A percentile compares a stretch with the other conserved stretches of the same genome.
Evolutionary conservation across 1,284 basidiomycete genomes (phyloP).

Genomic region (Sanghuangporus baumii): DNA sequence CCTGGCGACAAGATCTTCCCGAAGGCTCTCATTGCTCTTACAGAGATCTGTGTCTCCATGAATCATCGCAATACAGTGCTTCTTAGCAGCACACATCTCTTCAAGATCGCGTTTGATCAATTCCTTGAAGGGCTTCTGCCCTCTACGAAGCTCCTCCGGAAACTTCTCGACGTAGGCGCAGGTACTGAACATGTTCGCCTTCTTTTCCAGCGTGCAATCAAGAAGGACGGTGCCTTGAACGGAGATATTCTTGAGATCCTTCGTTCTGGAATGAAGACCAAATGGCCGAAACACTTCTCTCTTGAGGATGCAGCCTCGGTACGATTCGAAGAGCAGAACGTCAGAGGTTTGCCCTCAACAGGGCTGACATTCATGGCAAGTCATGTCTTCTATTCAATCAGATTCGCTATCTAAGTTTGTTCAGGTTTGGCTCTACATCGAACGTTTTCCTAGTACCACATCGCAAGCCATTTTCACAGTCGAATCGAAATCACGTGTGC

Average conservation of each 20-base stretch:
- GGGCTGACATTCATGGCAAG: slow-evolving; percentile 69
- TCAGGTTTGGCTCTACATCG: slow-evolving; percentile 67
- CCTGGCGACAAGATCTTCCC: neutral
- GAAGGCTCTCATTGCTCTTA: neutral
- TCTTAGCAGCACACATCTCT: slow-evolving; percentile 3
- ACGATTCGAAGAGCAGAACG: slow-evolving; percentile 35
- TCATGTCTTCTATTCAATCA: neutral
- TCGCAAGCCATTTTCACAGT: slow-evolving; percentile 44
- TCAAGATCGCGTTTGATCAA: slow-evolving; percentile 26
- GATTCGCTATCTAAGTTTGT: slow-evolving; percentile 10
- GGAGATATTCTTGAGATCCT: slow-evolving; percentile 62
- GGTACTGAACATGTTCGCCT: slow-evolving; percentile 51
- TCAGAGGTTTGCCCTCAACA: slow-evolving; percentile 45
- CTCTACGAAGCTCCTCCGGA: slow-evolving; percentile 49
- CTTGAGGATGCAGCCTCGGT: slow-evolving; percentile 51
- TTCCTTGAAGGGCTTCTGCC: slow-evolving; percentile 22
- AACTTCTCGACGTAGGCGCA: slow-evolving; percentile 65
- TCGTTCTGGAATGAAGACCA: slow-evolving; percentile 58
- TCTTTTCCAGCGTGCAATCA: slow-evolving; percentile 55
- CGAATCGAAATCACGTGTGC: slow-evolving; percentile 26
- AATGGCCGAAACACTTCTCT: slow-evolving; percentile 71
- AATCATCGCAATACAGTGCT: slow-evolving; percentile 15
- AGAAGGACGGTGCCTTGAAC: slow-evolving; percentile 34
- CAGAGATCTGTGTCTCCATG: neutral
- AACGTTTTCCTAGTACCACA: slow-evolving; percentile 41